Evolutionary conservation across 2,329 filamentous ascomycete species (phyloP).

Genomic region (Dothideomycetes sp.): DNA sequence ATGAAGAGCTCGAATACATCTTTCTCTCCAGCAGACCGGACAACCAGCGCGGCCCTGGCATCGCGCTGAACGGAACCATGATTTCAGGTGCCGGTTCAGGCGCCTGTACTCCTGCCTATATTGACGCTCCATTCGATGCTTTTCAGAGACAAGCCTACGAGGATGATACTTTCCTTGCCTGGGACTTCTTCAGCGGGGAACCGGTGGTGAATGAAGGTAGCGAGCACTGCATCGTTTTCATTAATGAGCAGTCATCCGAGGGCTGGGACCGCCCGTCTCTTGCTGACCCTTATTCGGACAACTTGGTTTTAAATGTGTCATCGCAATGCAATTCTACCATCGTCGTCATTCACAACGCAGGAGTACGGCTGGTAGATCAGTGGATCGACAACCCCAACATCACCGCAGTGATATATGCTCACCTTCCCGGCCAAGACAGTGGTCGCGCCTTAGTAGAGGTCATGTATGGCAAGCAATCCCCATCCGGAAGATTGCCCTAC

Average conservation of each 20-base stretch:
- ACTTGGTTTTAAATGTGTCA: slow-evolving; percentile 46
- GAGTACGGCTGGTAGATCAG: slow-evolving; percentile 46
- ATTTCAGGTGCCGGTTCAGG: slow-evolving; percentile 26
- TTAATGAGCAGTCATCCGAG: slow-evolving; percentile 41
- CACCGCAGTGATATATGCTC: slow-evolving; percentile 52
- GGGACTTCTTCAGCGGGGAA: slow-evolving; percentile 42
- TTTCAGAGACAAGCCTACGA: slow-evolving; percentile 25
- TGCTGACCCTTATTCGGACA: slow-evolving; percentile 37
- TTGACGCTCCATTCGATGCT: slow-evolving; percentile 24
- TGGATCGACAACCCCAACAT: slow-evolving; percentile 55
- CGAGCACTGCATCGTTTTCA: slow-evolving; percentile 43
- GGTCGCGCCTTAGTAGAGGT: slow-evolving; percentile 45
- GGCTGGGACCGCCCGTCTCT: slow-evolving; percentile 26
- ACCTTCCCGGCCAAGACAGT: slow-evolving; percentile 54
- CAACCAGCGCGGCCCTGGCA: slow-evolving; percentile 2
- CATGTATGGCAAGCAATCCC: slow-evolving; percentile 46
- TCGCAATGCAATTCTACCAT: slow-evolving; percentile 50
- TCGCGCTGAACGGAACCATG: slow-evolving; percentile 18
- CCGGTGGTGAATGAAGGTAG: slow-evolving; percentile 37
- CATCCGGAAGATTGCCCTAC: slow-evolving; percentile 50
- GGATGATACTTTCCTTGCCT: slow-evolving; percentile 48
- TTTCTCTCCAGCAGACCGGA: slow-evolving; percentile 25
- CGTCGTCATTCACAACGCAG: slow-evolving; percentile 55
- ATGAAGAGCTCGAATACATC: slow-evolving; percentile 9
- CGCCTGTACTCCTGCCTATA: slow-evolving; percentile 21